A percentile compares a stretch with the other conserved stretches of the same genome.
These are phyloP conservation scores for Syzygium oleosum DNA, from an alignment of 345 rosid genomes.

Conservation along the genomic window DNA sequence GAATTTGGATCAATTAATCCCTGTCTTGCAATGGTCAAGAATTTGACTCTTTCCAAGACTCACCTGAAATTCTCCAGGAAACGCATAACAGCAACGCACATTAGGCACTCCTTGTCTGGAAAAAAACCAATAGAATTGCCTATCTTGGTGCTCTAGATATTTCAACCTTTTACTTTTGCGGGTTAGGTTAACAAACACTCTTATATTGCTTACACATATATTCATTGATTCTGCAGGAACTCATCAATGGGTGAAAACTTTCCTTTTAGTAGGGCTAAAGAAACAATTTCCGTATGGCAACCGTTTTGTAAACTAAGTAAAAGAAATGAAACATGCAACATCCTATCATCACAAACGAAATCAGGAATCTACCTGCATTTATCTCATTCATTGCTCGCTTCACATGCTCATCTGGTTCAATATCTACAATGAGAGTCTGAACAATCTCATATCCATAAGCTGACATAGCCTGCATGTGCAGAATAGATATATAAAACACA, in stretches of 20 bases:
- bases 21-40: neutral
- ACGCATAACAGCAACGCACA: neutral
- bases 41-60: neutral
- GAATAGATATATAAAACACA: neutral
- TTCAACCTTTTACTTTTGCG: neutral
- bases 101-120: neutral
- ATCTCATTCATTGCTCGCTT: conserved; percentile 82
- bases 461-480: conserved; percentile 49
- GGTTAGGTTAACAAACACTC: neutral
- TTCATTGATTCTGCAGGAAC: neutral
- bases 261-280: neutral
- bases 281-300: neutral
- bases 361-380: conserved; percentile 43
- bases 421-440: conserved; percentile 70
- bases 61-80: neutral
- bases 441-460: conserved; percentile 75
- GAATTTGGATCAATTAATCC: neutral
- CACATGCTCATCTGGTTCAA: conserved; percentile 68
- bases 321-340: neutral
- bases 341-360: neutral
- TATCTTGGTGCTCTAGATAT: neutral
- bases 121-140: neutral
- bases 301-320: neutral
- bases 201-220: neutral
- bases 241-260: neutral